A percentile compares a stretch with the other conserved stretches of the same genome.
Conservation (phyloP, 192 early-diverging fungal species). For the Nowakowskiella sp. region DNA sequence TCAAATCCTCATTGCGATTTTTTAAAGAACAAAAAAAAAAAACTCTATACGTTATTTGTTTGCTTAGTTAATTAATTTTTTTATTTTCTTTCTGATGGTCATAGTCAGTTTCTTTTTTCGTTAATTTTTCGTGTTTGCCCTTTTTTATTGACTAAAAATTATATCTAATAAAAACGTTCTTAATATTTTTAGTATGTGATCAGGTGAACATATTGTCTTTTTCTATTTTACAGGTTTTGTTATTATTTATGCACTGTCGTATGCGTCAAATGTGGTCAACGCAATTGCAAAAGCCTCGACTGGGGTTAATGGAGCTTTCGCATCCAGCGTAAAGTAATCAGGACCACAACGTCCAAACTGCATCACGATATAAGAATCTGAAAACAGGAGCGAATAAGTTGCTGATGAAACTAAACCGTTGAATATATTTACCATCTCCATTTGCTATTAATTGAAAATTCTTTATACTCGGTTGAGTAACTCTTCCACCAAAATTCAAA, state of each 20-base stretch:
- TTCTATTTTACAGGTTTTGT: too few species aligned
- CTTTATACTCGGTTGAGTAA: slow-evolving; percentile 55
- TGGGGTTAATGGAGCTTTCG: slow-evolving; percentile 45
- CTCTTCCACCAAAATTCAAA: slow-evolving; percentile 55
- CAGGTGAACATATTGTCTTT: too few species aligned
- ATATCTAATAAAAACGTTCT: too few species aligned
- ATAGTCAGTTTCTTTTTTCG: too few species aligned
- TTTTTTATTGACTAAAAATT: too few species aligned
- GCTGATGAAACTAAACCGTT: not conserved
- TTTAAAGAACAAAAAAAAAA: too few species aligned
- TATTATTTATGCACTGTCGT: slow-evolving; percentile 36
- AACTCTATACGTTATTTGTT: too few species aligned
- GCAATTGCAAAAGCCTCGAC: slow-evolving; percentile 54
- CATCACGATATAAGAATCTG: slow-evolving; percentile 41
- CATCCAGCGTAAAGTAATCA: slow-evolving; percentile 51
- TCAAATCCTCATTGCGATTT: too few species aligned
- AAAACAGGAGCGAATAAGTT: slow-evolving; percentile 1
- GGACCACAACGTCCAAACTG: slow-evolving; percentile 61
- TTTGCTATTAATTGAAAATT: slow-evolving; percentile 51
- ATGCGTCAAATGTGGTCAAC: slow-evolving; percentile 55
- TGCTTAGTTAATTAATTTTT: too few species aligned
- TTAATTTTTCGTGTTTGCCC: too few species aligned
- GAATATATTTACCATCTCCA: slow-evolving; percentile 29
- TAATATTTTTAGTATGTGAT: too few species aligned
- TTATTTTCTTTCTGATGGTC: too few species aligned